Conservation (phyloP, 2,329 filamentous ascomycete genomes). For the Calycina marina region DNA sequence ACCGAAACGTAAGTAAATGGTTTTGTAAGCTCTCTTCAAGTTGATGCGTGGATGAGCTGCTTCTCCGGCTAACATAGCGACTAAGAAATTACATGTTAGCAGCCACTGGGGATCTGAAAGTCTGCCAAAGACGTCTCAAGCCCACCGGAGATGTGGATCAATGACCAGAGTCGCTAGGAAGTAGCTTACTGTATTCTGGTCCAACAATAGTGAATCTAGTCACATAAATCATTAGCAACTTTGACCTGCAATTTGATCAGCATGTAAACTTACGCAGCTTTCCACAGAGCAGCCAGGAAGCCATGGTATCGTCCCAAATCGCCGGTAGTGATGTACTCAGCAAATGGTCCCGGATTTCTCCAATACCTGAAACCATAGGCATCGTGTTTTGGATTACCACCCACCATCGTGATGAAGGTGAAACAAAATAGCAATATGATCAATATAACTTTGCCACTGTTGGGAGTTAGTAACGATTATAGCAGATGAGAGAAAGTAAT, state of each 20-base stretch:
- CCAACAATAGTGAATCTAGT: conserved; percentile 25
- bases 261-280: conserved; percentile 29
- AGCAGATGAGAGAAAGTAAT: background rate
- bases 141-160: too few relatives aligned
- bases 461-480: background rate
- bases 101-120: background rate
- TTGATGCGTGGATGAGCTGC: conserved; percentile 46
- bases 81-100: background rate
- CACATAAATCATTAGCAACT: background rate
- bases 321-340: conserved; percentile 42
- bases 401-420: conserved; percentile 60
- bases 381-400: conserved; percentile 57
- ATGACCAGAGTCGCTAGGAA: too few relatives aligned
- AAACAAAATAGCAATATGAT: conserved; percentile 36
- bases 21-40: conserved; percentile 57
- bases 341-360: conserved; percentile 50
- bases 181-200: conserved; percentile 3
- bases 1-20: conserved; percentile 57
- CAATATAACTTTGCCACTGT: conserved; percentile 23
- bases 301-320: conserved; percentile 56
- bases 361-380: conserved; percentile 59
- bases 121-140: too few relatives aligned
- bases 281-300: conserved; percentile 38
- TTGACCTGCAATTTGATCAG: background rate
- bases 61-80: conserved; percentile 52